Base-by-base conservation (phyloP, 345 rosid genomes). In the Cardamine occulta region DNA sequence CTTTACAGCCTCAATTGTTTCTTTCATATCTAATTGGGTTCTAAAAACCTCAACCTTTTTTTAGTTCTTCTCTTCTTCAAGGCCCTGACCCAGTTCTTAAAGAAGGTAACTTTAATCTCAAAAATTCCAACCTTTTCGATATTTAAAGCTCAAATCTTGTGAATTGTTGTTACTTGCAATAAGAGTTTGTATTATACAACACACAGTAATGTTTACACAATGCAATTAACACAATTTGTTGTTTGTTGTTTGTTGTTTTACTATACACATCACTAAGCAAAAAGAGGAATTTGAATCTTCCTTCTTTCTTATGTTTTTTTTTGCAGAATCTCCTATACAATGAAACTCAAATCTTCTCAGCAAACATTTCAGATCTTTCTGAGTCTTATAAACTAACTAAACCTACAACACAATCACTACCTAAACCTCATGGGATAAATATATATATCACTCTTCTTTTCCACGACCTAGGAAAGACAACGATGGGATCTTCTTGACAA, bases 401-500 rank as follows among this genome's bases (percentile, higher is more conserved):
- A 64, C 65, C 63, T 74, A 13, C 39, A 73, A 23, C 56, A 55
- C 31, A 67, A 49, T 13, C 62, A 66, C 79, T 67, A 74, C 79
- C 74, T 75, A 75, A 75, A 60, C 79, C 28, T 67, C 68, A 39
- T 60, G 35, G 31, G 29, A 35, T 65, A 1, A 12, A 23, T 28
- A 9, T 55, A 54, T 74, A 13, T 42, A 42, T 76, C 75, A 62
- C 42, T 62, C 71, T 17, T 70, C 52, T 63, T 76, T 76, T 1
- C 31, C 59, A 70, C 24, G 24, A 17, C 65, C 59, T 8, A 64
- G 67, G 63, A 75, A 80, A 29, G 78, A 70, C 47, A 81, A 44
- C 19, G 86, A 87, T 18, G 78, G 42, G n/a, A 88, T 69, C 63
- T 75, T 79, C 18, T 83, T 62, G 70, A 75, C 58, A 24, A 93